These are phyloP conservation scores for Xylariales sp. DNA, from an alignment of 2,329 filamentous ascomycete species.

Conservation along the genomic window DNA sequence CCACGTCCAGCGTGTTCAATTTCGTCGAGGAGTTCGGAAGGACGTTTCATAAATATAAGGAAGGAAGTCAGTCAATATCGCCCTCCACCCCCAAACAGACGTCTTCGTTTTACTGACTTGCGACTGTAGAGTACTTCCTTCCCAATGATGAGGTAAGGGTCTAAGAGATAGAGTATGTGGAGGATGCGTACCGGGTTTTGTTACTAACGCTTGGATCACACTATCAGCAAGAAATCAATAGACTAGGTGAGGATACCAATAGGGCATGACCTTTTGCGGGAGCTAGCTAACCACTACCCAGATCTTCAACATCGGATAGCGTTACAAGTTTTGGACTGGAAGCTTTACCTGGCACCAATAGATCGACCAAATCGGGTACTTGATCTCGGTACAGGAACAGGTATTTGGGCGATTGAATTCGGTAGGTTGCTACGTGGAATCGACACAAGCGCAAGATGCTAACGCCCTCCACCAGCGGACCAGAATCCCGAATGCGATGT, in stretches of 20 bases:
- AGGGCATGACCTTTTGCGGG: background rate
- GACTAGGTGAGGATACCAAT: conserved; percentile 12
- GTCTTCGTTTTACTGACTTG: too few relatives aligned
- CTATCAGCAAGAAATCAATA: conserved; percentile 15
- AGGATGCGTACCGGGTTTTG: background rate
- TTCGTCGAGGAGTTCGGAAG: conserved; percentile 18
- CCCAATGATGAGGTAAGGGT: conserved; percentile 16
- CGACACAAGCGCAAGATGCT: background rate
- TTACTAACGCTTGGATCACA: background rate
- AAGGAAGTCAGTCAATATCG: conserved; percentile 19
- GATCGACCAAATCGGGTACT: conserved; percentile 34
- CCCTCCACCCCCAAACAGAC: too few relatives aligned
- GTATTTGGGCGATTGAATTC: conserved; percentile 48
- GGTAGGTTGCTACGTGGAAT: too few relatives aligned
- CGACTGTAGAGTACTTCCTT: conserved; percentile 12
- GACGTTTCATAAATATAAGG: conserved; percentile 19
- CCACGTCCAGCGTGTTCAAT: conserved; percentile 17
- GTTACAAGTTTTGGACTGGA: conserved; percentile 34
- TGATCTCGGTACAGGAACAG: conserved; percentile 48
- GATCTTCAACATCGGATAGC: conserved; percentile 32
- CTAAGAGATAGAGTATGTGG: too few relatives aligned
- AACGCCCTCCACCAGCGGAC: conserved; percentile 26
- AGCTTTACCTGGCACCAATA: conserved; percentile 40
- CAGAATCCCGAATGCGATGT: conserved; percentile 33
- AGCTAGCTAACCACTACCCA: conserved; percentile 5